Conservation (phyloP, 345 rosid species). For the Eucalyptus marginata region DNA sequence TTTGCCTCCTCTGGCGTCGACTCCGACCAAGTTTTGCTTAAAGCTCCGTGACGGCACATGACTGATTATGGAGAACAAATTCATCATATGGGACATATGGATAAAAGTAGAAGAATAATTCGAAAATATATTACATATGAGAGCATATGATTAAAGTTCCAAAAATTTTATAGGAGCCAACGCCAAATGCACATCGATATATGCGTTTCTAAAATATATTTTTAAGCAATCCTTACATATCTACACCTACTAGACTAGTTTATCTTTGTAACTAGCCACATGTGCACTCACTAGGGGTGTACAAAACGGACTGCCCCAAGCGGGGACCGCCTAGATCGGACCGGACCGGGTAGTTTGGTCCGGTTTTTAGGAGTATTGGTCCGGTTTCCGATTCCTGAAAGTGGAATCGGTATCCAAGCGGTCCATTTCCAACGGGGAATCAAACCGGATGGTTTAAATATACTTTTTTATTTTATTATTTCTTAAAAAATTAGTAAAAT, state of each 20-base stretch:
- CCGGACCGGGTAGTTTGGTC: fast-evolving
- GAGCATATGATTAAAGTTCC: background rate
- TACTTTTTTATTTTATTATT: too few relatives aligned
- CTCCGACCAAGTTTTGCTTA: background rate
- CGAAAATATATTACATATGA: background rate
- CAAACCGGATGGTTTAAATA: fast-evolving
- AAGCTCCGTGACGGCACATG: background rate
- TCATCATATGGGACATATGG: background rate
- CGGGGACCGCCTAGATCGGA: fast-evolving
- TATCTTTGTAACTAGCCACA: background rate
- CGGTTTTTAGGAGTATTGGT: fast-evolving
- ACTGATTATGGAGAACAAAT: background rate
- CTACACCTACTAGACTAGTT: background rate
- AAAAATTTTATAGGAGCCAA: fast-evolving
- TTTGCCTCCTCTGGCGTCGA: background rate
- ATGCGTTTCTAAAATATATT: background rate
- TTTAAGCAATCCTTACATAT: background rate
- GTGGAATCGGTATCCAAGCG: fast-evolving
- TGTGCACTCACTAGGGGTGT: too few relatives aligned
- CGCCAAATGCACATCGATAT: background rate
- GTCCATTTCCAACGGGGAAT: fast-evolving
- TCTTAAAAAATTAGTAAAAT: too few relatives aligned
- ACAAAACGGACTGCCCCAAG: too few relatives aligned
- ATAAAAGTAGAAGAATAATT: background rate
- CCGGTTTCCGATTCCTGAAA: fast-evolving